phyloP scores from a whole-genome alignment of 2,329 filamentous ascomycete species.

The Ophiostoma perfectum region DNA sequence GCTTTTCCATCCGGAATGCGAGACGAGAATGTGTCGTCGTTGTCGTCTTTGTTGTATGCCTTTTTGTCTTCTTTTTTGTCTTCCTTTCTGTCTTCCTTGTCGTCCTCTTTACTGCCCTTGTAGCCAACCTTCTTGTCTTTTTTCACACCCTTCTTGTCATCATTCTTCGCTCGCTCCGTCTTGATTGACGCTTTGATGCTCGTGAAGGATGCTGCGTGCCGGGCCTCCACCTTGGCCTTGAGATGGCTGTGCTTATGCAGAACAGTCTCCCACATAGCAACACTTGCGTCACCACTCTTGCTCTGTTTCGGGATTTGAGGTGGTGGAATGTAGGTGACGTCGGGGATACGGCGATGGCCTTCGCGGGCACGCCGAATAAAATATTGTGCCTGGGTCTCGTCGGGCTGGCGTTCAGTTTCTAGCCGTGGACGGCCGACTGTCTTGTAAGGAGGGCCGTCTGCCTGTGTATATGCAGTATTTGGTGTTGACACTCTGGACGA shows the following conservation, averaged over 20 bases:
- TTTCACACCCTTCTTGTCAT: background rate
- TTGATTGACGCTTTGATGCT: background rate
- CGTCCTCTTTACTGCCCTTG: background rate
- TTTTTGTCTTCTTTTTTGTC: background rate
- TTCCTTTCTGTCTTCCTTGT: background rate
- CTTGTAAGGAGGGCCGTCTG: background rate
- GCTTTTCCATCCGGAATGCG: background rate
- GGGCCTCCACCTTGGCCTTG: background rate
- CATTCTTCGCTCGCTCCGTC: background rate
- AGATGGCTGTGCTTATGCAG: background rate
- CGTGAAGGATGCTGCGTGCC: background rate
- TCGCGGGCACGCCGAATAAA: constrained; percentile 44
- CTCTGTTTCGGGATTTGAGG: background rate
- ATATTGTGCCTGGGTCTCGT: constrained; percentile 45
- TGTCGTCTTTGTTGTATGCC: background rate
- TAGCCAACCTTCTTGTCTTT: background rate
- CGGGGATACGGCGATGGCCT: constrained; percentile 27
- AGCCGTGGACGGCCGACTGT: constrained; percentile 37
- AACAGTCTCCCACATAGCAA: constrained; percentile 7
- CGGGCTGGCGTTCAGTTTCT: constrained; percentile 35
- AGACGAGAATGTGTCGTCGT: too few species aligned
- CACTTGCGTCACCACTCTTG: background rate
- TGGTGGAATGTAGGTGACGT: background rate
- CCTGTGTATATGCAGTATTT: background rate
- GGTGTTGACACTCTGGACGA: background rate